A percentile compares a stretch with the other conserved stretches of the same genome.
These are phyloP conservation scores for Phialophora tarda DNA, from an alignment of 2,329 filamentous ascomycete species.

Conservation along the genomic window DNA sequence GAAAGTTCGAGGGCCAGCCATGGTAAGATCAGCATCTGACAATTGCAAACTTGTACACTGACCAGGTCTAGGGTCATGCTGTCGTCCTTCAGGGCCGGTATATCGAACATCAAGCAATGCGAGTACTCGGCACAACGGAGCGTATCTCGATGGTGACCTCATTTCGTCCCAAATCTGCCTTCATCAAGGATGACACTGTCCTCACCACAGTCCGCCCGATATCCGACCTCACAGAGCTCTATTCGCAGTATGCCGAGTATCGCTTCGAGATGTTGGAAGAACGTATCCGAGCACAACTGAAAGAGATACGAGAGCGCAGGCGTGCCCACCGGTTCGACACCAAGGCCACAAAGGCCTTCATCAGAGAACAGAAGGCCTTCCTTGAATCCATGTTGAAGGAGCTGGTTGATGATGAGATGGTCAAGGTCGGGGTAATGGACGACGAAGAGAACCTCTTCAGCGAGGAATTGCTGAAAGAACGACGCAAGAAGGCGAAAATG, in stretches of 20 bases:
- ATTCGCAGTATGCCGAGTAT: conserved; percentile 67
- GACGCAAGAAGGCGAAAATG: conserved; percentile 38
- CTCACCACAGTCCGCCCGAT: conserved; percentile 65
- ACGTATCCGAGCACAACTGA: conserved; percentile 57
- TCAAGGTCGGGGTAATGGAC: conserved; percentile 46
- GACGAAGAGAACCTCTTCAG: conserved; percentile 46
- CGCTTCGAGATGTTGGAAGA: conserved; percentile 68
- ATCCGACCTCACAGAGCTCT: conserved; percentile 63
- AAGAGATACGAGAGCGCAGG: conserved; percentile 44
- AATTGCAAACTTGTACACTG: conserved; percentile 8
- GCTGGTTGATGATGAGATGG: conserved; percentile 49
- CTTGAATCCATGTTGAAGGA: conserved; percentile 50
- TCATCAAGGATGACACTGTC: conserved; percentile 64
- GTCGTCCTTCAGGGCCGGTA: conserved; percentile 73
- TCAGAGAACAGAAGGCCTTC: conserved; percentile 42
- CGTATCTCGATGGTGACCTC: conserved; percentile 71
- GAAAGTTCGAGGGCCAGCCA: conserved; percentile 53
- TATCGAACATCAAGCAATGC: conserved; percentile 68
- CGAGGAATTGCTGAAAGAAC: conserved; percentile 45
- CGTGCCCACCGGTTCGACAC: conserved; percentile 46
- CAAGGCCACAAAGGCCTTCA: conserved; percentile 41
- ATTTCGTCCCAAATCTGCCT: conserved; percentile 64
- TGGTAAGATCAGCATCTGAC: conserved; percentile 45
- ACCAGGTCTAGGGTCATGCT: conserved; percentile 59
- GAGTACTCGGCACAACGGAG: conserved; percentile 63